Evolutionary conservation across 2,329 filamentous ascomycete species (phyloP), one percentile per base, ranked within the genome.

Genomic region (Scytalidium sp.): DNA sequence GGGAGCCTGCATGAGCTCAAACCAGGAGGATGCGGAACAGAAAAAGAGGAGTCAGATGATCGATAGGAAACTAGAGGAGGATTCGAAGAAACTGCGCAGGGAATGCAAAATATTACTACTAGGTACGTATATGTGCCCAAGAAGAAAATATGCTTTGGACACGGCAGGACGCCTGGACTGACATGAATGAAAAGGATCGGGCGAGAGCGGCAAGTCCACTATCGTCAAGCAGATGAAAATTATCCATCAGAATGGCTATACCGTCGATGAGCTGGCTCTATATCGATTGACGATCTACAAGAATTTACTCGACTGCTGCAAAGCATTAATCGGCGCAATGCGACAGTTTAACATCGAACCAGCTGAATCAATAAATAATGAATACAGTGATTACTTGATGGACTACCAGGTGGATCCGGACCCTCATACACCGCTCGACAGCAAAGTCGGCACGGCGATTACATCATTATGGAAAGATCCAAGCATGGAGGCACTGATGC

Each of bases 201-300:
- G 94, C 58, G 94, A 99, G 75, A 97, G 93, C 71, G 94, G 94
- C 60, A 99, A 99, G 74, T 97, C 94, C 51, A 99, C 94, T 9
- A 97, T 99, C 63, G 94, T 99, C 60, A 99, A 99, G 73, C 94
- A 99, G 78, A 99, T 99, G 94, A 99, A 97, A 74, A 99, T 99
- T 62, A 97, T 99, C 65, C 94, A 99, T 67, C 87, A 97, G 64
- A 96, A 97, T 73, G 94, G 94, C 53, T 99, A 99, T 72, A 92
- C 90, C 10, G 84, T 90, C 59, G 93, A 97, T 63, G 94, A 99
- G 71, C 79, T 97, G 45, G 88, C 88, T 63, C 87, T 96, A 67
- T 97, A 97, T 75, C 88, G 94, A 52, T 83, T 96, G 55, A 97
- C 94, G 27, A 91, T 99, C 53, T 99, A 96, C 77, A 99, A 99